Conservation (phyloP, 352 stramenopile genomes). For the Phytophthora cactorum region DNA sequence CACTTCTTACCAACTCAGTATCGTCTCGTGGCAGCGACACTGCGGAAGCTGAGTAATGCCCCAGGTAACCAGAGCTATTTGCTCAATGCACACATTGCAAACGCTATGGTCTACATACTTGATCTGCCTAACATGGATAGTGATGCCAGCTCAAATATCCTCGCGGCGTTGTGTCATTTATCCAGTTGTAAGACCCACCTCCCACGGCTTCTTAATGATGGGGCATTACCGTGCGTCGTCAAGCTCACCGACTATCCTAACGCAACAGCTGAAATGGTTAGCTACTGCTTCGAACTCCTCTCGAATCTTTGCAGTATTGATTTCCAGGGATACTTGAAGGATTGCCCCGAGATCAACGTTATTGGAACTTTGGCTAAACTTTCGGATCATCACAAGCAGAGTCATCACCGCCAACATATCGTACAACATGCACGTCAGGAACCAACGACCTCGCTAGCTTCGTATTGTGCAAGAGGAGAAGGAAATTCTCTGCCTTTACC, state of each 20-base stretch:
- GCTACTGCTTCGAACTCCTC: slow-evolving; percentile 77
- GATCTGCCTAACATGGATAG: slow-evolving; percentile 31
- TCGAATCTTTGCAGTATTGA: slow-evolving; percentile 70
- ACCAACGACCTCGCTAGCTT: slow-evolving; percentile 15
- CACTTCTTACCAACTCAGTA: slow-evolving; percentile 49
- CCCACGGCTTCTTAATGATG: slow-evolving; percentile 50
- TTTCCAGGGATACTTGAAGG: slow-evolving; percentile 54
- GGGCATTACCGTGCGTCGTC: slow-evolving; percentile 59
- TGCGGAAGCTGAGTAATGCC: slow-evolving; percentile 70
- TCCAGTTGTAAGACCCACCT: slow-evolving; percentile 57
- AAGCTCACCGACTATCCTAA: slow-evolving; percentile 44
- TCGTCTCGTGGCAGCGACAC: slow-evolving; percentile 48
- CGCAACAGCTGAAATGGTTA: slow-evolving; percentile 39
- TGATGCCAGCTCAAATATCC: slow-evolving; percentile 49
- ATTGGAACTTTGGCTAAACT: slow-evolving; percentile 74
- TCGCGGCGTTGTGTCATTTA: slow-evolving; percentile 57
- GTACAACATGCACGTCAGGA: slow-evolving; percentile 15
- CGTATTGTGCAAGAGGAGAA: slow-evolving; percentile 60
- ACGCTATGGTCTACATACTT: slow-evolving; percentile 60
- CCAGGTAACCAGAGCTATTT: slow-evolving; percentile 65
- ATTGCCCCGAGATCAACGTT: slow-evolving; percentile 66
- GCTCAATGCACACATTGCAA: slow-evolving; percentile 48
- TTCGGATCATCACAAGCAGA: slow-evolving; percentile 51
- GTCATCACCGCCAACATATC: slow-evolving; percentile 12
- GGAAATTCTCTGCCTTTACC: slow-evolving; percentile 34